phyloP scores from a whole-genome alignment of 441 rosid genomes.

The Bocquillonia castaneifolia region DNA sequence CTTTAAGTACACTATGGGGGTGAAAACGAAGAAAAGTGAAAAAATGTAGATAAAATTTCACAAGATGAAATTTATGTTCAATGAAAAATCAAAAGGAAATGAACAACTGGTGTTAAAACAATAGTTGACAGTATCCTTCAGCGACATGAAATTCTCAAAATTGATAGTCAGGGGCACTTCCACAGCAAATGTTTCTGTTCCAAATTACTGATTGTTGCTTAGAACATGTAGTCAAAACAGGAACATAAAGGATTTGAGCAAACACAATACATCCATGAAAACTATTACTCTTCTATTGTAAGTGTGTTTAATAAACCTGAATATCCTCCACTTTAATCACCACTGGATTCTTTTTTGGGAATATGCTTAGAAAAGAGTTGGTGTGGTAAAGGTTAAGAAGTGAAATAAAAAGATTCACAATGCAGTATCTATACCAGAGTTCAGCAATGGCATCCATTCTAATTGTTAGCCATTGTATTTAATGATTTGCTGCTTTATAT shows the following conservation, averaged over 20 bases:
- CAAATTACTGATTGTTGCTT: not conserved
- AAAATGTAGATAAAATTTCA: not conserved
- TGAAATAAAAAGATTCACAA: not conserved
- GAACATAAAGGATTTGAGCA: not conserved
- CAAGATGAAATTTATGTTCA: not conserved
- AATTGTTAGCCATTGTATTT: not conserved
- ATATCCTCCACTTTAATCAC: not conserved
- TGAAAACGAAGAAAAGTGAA: not conserved
- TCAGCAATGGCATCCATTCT: not conserved
- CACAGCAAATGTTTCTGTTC: not conserved
- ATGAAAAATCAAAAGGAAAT: not conserved
- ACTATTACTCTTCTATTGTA: not conserved
- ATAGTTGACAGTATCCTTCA: not conserved
- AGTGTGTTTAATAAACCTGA: not conserved
- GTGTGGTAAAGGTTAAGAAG: not conserved
- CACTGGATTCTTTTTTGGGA: not conserved
- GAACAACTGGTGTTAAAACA: not conserved
- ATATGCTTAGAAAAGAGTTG: not conserved
- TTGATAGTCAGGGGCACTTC: not conserved
- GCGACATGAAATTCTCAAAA: conserved; percentile 1
- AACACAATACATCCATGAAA: not conserved
- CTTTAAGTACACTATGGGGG: not conserved
- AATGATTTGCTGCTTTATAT: not conserved
- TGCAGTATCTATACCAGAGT: not conserved
- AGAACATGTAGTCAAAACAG: not conserved